These are phyloP conservation scores for Trichoderma hamatum DNA, from an alignment of 2,329 filamentous ascomycete species.

Conservation along the genomic window DNA sequence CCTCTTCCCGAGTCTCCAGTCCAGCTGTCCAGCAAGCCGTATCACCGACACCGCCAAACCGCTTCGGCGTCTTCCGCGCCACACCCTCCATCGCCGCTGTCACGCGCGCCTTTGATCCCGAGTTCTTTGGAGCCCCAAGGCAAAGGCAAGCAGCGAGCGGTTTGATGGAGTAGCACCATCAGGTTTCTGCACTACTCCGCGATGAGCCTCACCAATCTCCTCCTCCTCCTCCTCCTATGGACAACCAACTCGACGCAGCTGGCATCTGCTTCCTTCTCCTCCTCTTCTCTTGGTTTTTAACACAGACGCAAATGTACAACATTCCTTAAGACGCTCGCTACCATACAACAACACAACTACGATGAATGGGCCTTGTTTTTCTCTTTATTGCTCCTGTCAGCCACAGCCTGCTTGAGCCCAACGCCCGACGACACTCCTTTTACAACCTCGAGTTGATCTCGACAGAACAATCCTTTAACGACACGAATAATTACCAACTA, in stretches of 20 bases:
- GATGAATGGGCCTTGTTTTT: conserved; percentile 15
- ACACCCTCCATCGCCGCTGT: conserved; percentile 43
- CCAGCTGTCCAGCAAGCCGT: conserved; percentile 39
- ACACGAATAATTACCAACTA: conserved; percentile 27
- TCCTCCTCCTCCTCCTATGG: conserved; percentile 31
- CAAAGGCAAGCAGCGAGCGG: conserved; percentile 43
- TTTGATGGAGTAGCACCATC: conserved; percentile 29
- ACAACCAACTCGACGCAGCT: conserved; percentile 22
- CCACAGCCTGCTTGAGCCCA: conserved; percentile 21
- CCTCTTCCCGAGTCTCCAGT: conserved; percentile 51
- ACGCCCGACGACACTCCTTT: conserved; percentile 34
- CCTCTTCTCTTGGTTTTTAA: conserved; percentile 32
- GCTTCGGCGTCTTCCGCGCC: conserved; percentile 41
- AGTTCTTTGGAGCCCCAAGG: conserved; percentile 17
- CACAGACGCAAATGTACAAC: conserved; percentile 43
- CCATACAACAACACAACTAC: conserved; percentile 22
- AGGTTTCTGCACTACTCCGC: not conserved
- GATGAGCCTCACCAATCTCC: not conserved
- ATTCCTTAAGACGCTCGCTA: conserved; percentile 44
- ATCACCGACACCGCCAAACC: conserved; percentile 46
- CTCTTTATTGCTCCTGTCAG: conserved; percentile 11
- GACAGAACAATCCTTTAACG: conserved; percentile 37
- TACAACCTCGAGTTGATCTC: conserved; percentile 36
- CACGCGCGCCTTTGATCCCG: conserved; percentile 39
- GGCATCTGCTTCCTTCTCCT: conserved; percentile 27